These are phyloP conservation scores for Dryas drummondii DNA, from an alignment of 306 rosid genomes.

Conservation along the genomic window DNA sequence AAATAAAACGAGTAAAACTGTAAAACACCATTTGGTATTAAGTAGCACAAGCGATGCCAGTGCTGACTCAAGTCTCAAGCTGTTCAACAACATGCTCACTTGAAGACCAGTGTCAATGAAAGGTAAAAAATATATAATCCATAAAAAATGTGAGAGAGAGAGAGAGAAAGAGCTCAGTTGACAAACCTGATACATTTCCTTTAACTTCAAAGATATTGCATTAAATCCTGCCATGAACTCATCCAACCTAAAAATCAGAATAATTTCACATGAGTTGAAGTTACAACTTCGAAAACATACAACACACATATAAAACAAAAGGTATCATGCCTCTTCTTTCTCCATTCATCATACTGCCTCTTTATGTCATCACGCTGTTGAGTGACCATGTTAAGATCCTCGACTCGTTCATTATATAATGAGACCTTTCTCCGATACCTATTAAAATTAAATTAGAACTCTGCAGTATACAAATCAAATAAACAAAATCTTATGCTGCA, in stretches of 20 bases:
- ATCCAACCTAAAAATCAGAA: constrained; percentile 58
- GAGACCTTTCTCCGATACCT: constrained; percentile 84
- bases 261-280: constrained; percentile 19
- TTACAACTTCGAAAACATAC: neutral
- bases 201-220: constrained; percentile 83
- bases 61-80: neutral
- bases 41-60: neutral
- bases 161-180: constrained; percentile 19
- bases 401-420: constrained; percentile 79
- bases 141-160: neutral
- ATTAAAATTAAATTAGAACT: constrained; percentile 16
- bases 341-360: constrained; percentile 83
- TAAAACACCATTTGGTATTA: neutral
- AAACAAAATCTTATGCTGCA: neutral
- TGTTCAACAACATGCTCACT: neutral
- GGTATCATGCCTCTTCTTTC: constrained; percentile 69
- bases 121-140: neutral
- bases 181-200: constrained; percentile 94
- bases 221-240: constrained; percentile 98
- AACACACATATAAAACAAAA: constrained; percentile 1
- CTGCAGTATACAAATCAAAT: constrained; percentile 11
- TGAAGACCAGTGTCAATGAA: neutral
- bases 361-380: constrained; percentile 79
- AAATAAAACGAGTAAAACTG: neutral
- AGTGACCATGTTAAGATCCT: constrained; percentile 79